Conservation (phyloP, 352 stramenopile species). For the Phytopythium chamaehyphon region DNA sequence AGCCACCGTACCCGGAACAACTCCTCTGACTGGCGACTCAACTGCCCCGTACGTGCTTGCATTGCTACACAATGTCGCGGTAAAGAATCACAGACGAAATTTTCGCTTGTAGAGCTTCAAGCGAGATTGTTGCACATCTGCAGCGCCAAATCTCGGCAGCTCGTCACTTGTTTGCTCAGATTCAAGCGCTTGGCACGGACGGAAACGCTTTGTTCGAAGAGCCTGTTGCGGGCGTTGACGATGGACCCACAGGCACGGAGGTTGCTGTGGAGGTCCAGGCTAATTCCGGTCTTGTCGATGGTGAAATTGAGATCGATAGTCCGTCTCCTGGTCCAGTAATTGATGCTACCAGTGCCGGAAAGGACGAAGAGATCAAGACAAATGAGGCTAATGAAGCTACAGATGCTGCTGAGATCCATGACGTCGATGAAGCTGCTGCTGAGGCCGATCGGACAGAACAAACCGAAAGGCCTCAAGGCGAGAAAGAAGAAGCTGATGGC, state of each 20-base stretch:
- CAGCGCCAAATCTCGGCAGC: not conserved
- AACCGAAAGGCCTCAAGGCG: not conserved
- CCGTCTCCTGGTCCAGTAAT: no score
- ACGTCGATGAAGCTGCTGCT: not conserved
- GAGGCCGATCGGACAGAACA: not conserved
- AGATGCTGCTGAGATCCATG: not conserved
- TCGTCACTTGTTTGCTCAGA: constrained; percentile 1
- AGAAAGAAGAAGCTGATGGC: not conserved
- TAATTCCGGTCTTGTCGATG: not conserved
- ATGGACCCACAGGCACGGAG: not conserved
- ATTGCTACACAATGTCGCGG: not conserved
- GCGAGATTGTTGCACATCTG: not conserved
- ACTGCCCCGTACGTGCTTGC: not conserved
- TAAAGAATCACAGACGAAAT: not conserved
- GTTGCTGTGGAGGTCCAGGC: no score
- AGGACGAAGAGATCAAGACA: not conserved
- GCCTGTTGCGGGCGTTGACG: not conserved
- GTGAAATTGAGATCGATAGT: not conserved
- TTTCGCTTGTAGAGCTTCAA: not conserved
- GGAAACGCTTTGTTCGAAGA: not conserved
- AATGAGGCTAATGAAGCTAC: not conserved
- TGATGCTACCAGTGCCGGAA: no score
- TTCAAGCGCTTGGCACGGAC: not conserved
- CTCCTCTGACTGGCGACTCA: not conserved
- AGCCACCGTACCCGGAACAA: no score